A percentile compares a stretch with the other conserved stretches of the same genome.
Evolutionary conservation across 2,329 filamentous ascomycete genomes (phyloP).

Genomic region (Aphanoascus verrucosus): DNA sequence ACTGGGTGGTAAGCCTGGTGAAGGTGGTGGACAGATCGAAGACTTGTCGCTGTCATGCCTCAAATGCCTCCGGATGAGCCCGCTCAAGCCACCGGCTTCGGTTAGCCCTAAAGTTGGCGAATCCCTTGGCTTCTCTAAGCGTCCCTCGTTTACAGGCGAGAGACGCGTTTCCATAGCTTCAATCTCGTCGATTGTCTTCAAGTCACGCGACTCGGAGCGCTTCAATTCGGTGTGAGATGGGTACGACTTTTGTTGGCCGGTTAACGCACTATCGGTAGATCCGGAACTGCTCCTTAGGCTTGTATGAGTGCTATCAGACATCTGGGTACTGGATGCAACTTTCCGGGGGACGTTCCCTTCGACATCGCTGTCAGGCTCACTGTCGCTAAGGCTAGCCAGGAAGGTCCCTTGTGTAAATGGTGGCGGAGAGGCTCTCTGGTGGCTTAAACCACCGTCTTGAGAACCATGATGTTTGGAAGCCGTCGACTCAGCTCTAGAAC

Average conservation of each 20-base stretch:
- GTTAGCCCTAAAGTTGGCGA: constrained; percentile 68
- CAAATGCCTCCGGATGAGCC: constrained; percentile 74
- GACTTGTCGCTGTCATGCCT: constrained; percentile 71
- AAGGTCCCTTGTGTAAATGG: constrained; percentile 24
- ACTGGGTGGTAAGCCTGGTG: constrained; percentile 28
- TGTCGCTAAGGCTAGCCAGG: constrained; percentile 28
- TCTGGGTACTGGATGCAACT: constrained; percentile 20
- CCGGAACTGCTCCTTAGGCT: constrained; percentile 28
- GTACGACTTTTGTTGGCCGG: constrained; percentile 18
- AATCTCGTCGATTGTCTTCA: constrained; percentile 33
- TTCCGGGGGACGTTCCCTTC: constrained; percentile 22
- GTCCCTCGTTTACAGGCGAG: constrained; percentile 13
- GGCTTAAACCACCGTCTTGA: constrained; percentile 6
- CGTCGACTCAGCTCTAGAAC: constrained; percentile 29
- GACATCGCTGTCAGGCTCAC: constrained; percentile 31
- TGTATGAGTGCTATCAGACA: constrained; percentile 29
- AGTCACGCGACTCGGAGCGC: constrained; percentile 30
- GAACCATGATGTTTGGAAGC: constrained; percentile 30
- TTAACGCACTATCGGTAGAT: constrained; percentile 16
- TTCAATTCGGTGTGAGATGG: constrained; percentile 26
- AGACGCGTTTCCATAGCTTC: constrained; percentile 17
- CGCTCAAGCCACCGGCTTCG: constrained; percentile 53
- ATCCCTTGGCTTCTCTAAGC: constrained; percentile 37
- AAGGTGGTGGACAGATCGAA: constrained; percentile 56
- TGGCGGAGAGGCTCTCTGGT: constrained; percentile 22